A percentile compares a stretch with the other conserved stretches of the same genome.
These are phyloP conservation scores for Albatrellus ellisii DNA, from an alignment of 768 basidiomycete species.

Conservation along the genomic window DNA sequence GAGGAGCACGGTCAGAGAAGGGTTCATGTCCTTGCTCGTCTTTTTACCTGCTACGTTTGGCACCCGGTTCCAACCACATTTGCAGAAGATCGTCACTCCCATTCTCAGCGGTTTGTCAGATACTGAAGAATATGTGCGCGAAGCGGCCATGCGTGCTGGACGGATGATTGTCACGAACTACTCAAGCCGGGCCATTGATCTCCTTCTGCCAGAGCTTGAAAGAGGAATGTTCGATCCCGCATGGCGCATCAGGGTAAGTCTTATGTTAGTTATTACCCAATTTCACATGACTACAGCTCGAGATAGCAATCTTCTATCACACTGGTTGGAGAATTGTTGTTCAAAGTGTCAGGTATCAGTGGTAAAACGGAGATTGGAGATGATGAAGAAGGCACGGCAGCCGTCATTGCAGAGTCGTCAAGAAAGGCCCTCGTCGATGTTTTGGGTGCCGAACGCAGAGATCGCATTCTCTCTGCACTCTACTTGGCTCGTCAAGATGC, in stretches of 20 bases:
- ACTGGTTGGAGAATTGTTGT: slow-evolving; percentile 87
- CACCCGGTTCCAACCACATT: slow-evolving; percentile 88
- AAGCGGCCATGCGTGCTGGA: slow-evolving; percentile 97
- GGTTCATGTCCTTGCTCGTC: slow-evolving; percentile 96
- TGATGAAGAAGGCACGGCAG: slow-evolving; percentile 64
- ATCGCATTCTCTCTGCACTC: slow-evolving; percentile 80
- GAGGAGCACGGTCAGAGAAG: slow-evolving; percentile 85
- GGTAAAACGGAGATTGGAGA: slow-evolving; percentile 76
- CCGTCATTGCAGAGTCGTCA: slow-evolving; percentile 59
- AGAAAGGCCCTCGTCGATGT: slow-evolving; percentile 78
- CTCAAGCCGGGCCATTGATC: slow-evolving; percentile 80
- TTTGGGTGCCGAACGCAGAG: slow-evolving; percentile 77
- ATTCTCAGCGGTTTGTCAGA: slow-evolving; percentile 89
- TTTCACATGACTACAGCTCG: slow-evolving; percentile 7
- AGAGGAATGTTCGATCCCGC: slow-evolving; percentile 87
- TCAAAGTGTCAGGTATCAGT: slow-evolving; percentile 94
- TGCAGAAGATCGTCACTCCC: slow-evolving; percentile 87
- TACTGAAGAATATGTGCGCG: slow-evolving; percentile 87
- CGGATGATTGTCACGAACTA: slow-evolving; percentile 97
- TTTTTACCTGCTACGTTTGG: slow-evolving; percentile 95
- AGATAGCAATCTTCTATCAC: slow-evolving; percentile 86
- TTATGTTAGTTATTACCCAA: not conserved
- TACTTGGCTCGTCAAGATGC: slow-evolving; percentile 93
- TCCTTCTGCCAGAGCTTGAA: slow-evolving; percentile 89
- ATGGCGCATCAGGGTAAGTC: slow-evolving; percentile 85